Evolutionary conservation across 441 rosid genomes (phyloP).

Genomic region (Eutrema salsugineum): DNA sequence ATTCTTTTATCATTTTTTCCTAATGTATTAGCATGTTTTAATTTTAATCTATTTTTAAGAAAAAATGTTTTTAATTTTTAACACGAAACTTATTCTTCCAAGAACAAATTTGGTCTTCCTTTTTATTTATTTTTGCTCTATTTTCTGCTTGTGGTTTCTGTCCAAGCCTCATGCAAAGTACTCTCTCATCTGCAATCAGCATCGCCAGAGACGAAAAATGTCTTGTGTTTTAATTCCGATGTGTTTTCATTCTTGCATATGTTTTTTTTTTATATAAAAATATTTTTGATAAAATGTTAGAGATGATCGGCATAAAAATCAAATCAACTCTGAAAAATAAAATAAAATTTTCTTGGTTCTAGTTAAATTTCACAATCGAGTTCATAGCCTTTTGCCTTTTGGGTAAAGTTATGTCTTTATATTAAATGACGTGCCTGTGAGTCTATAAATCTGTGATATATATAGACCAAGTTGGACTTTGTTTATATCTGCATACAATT

Average conservation of each 20-base stretch:
- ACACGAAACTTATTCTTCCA: not conserved
- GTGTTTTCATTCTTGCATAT: not conserved
- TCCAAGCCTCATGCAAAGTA: not conserved
- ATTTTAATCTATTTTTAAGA: not conserved
- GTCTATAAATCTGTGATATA: not conserved
- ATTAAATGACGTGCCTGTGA: conserved; percentile 1
- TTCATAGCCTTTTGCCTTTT: conserved; percentile 15
- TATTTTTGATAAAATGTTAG: not conserved
- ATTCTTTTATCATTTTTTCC: conserved; percentile 8
- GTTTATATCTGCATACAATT: not conserved
- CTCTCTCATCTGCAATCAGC: not conserved
- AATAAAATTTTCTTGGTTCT: not conserved
- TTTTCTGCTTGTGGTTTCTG: not conserved
- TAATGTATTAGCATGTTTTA: not conserved
- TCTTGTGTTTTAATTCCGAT: not conserved
- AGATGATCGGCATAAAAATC: not conserved
- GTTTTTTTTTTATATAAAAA: not conserved
- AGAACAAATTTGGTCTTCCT: not conserved
- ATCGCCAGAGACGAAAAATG: not conserved
- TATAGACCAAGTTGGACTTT: conserved; percentile 11
- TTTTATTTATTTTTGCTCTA: not conserved
- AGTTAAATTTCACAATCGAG: not conserved
- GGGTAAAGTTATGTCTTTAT: conserved; percentile 1
- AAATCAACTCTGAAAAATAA: not conserved
- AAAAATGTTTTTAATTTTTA: not conserved